Conservation (phyloP, 352 stramenopile species). For the Pythium graminicola region DNA sequence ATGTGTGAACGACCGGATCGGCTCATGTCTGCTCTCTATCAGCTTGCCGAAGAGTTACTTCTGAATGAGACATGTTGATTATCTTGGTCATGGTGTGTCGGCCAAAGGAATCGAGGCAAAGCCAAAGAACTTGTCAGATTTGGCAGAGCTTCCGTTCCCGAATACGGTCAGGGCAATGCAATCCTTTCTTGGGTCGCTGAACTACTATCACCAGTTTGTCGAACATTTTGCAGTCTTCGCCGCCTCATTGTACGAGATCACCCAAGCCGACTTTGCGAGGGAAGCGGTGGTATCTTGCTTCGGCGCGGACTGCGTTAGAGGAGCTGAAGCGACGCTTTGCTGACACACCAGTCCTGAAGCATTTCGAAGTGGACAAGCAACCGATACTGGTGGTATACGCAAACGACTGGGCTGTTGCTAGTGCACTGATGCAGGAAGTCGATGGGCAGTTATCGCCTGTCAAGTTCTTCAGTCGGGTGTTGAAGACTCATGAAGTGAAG, state of each 20-base stretch:
- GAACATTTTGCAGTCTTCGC: slow-evolving; percentile 17
- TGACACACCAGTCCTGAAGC: slow-evolving; percentile 6
- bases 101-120: slow-evolving; percentile 7
- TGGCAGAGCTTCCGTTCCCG: slow-evolving; percentile 8
- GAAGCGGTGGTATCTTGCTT: slow-evolving; percentile 2
- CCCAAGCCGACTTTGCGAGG: not conserved
- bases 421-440: slow-evolving; percentile 8
- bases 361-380: slow-evolving; percentile 5
- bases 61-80: slow-evolving; percentile 12
- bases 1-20: slow-evolving; percentile 17
- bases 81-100: slow-evolving; percentile 10
- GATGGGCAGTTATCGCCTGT: slow-evolving; percentile 8
- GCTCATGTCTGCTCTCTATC: slow-evolving; percentile 18
- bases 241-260: slow-evolving; percentile 16
- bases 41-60: slow-evolving; percentile 20
- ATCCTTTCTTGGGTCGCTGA: slow-evolving; percentile 17
- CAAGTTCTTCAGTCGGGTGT: slow-evolving; percentile 13
- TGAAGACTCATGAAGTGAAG: slow-evolving; percentile 17
- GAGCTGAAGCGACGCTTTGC: slow-evolving; percentile 10
- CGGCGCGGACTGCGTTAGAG: slow-evolving; percentile 5
- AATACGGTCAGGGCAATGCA: slow-evolving; percentile 15
- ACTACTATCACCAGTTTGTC: slow-evolving; percentile 21
- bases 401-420: slow-evolving; percentile 9
- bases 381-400: slow-evolving; percentile 9
- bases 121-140: slow-evolving; percentile 15